These are phyloP conservation scores for Solanum pinnatisectum DNA, from an alignment of 257 asterid genomes.

Conservation along the genomic window DNA sequence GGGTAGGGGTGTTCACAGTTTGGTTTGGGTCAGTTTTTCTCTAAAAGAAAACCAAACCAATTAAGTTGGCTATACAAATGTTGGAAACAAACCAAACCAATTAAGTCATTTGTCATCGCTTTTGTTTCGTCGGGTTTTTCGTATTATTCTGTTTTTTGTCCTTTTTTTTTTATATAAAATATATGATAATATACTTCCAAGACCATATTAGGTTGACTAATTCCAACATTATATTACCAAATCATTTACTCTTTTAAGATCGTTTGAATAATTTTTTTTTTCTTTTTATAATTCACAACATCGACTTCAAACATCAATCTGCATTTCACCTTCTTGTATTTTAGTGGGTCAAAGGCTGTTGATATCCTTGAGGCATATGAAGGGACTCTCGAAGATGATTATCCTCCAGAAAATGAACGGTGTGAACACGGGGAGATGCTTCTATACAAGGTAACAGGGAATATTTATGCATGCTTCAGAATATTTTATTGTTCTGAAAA, in stretches of 20 bases:
- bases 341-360: slow-evolving; percentile 87
- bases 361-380: slow-evolving; percentile 98
- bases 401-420: slow-evolving; percentile 94
- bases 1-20: not conserved
- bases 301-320: not conserved
- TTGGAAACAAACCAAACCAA: too few relatives aligned
- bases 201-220: not conserved
- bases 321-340: slow-evolving; percentile 6
- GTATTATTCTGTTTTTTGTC: not conserved
- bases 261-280: not conserved
- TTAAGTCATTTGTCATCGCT: not conserved
- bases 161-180: not conserved
- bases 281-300: not conserved
- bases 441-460: slow-evolving; percentile 68
- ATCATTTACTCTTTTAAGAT: not conserved
- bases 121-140: not conserved
- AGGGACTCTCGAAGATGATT: slow-evolving; percentile 96
- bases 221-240: not conserved
- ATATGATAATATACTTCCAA: not conserved
- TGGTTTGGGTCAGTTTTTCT: not conserved
- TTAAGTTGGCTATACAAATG: not conserved
- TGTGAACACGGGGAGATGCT: slow-evolving; percentile 99
- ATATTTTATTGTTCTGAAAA: not conserved
- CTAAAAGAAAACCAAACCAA: not conserved
- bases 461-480: not conserved